Base-by-base conservation (phyloP, 306 rosid genomes). In the Acacia confusa region DNA sequence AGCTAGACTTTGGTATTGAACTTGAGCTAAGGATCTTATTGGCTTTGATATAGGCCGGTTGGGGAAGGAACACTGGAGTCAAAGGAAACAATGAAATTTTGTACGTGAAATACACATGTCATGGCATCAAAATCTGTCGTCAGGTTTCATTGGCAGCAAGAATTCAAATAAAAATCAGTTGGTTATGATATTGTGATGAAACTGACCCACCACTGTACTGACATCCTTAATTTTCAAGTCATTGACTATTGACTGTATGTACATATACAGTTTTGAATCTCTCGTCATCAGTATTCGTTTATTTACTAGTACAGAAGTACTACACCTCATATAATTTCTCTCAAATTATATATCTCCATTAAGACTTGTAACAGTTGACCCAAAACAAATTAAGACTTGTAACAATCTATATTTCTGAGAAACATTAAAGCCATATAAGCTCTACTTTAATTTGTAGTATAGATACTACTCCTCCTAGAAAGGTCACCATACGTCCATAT, bases 101-200 rank as follows among this genome's bases (percentile, higher is more conserved):
- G 71, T 72, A 81, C 27, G 53, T 15, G 22, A 73, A n/a, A 73
- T 55, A 9, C 19, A 6, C 24, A 24, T 55, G 77, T 28, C 71
- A 22, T 44, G 74, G 80, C 41, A 25, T 72, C 53, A 74, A 70
- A 77, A 57, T 40, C 50, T 68, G 57, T 20, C 47, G 81, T 72
- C 50, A 36, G 40, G 40, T 36, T 81, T 79, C 74, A 74, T 58
- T 82, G 87, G 27, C 69, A 24, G 55, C 84, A 84, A 84, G 16
- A 9, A 3, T 47, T 47, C 52, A 47, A 84, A 82, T 75, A 52
- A 82, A 84, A 76, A 83, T 87, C 87, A 72, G 85, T 85, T 85
- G 5, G 87, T 87, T 86, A 82, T 77, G 91, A 80, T 85, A 64
- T 82, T 85, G 83, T 68, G 86, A 81, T 76, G 85, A 82, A 84